These are phyloP conservation scores for Lepiota venenata DNA, from an alignment of 768 basidiomycete species.

Conservation along the genomic window DNA sequence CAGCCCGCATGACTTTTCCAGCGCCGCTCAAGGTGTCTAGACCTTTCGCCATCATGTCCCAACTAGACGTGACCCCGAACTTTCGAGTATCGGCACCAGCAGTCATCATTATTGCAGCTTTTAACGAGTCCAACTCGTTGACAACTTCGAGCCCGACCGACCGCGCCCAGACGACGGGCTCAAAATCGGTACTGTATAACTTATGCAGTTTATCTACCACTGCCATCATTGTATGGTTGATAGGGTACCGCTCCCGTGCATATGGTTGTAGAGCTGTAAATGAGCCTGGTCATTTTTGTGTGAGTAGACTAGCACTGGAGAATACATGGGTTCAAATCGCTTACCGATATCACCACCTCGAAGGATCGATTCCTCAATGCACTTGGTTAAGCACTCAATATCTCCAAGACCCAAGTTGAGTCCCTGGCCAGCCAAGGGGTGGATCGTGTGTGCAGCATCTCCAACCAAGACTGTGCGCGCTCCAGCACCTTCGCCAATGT, in stretches of 20 bases:
- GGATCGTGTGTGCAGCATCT: conserved; percentile 93
- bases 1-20: conserved; percentile 4
- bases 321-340: conserved; percentile 18
- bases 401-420: conserved; percentile 93
- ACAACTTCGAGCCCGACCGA: conserved; percentile 86
- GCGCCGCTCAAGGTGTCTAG: conserved; percentile 26
- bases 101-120: conserved; percentile 78
- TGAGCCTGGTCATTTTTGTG: conserved; percentile 45
- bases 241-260: conserved; percentile 75
- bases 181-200: conserved; percentile 66
- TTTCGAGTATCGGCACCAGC: conserved; percentile 48
- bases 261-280: conserved; percentile 75
- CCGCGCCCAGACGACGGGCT: conserved; percentile 81
- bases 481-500: conserved; percentile 70
- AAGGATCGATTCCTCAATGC: conserved; percentile 52
- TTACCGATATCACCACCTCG: conserved; percentile 83
- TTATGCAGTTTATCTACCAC: conserved; percentile 90
- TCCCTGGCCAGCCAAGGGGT: conserved; percentile 95
- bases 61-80: conserved; percentile 18
- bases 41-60: conserved; percentile 39
- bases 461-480: conserved; percentile 85
- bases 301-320: background rate
- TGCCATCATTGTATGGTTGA: conserved; percentile 83
- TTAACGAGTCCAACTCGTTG: conserved; percentile 84
- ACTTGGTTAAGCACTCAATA: conserved; percentile 65